phyloP scores from a whole-genome alignment of 2,329 filamentous ascomycete species.

The Alternaria solani region DNA sequence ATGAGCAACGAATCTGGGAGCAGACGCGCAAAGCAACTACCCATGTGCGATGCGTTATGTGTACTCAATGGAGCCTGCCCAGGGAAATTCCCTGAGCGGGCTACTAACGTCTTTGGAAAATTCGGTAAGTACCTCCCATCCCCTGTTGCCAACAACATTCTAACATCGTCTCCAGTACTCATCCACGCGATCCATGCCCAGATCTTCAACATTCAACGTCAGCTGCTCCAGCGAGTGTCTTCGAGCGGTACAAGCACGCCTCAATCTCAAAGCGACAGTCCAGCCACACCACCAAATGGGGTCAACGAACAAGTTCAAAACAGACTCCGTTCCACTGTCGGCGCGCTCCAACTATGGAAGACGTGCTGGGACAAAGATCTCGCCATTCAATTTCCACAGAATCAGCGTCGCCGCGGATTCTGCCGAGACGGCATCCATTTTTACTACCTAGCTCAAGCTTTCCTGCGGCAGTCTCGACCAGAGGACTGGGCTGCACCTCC shows the following conservation, averaged over 20 bases:
- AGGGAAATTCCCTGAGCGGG: conserved; percentile 67
- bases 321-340: conserved; percentile 56
- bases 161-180: conserved; percentile 57
- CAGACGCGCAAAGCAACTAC: conserved; percentile 69
- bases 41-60: conserved; percentile 68
- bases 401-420: conserved; percentile 71
- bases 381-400: conserved; percentile 70
- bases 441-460: conserved; percentile 73
- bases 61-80: conserved; percentile 67
- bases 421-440: conserved; percentile 76
- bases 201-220: conserved; percentile 63
- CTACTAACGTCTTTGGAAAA: conserved; percentile 76
- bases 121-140: conserved; percentile 54
- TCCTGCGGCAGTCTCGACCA: conserved; percentile 66
- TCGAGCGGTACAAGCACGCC: conserved; percentile 64
- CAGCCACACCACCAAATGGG: conserved; percentile 55
- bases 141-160: neutral
- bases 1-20: conserved; percentile 69
- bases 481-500: conserved; percentile 64
- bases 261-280: conserved; percentile 61
- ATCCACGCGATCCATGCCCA: conserved; percentile 73
- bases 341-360: conserved; percentile 76
- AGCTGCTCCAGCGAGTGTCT: conserved; percentile 46
- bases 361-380: conserved; percentile 75
- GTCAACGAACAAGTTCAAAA: conserved; percentile 57